Percentiles rank a stretch among this genome's conserved stretches.
Evolutionary conservation across 768 basidiomycete genomes (phyloP).

Genomic region (Phaeotremella skinneri): DNA sequence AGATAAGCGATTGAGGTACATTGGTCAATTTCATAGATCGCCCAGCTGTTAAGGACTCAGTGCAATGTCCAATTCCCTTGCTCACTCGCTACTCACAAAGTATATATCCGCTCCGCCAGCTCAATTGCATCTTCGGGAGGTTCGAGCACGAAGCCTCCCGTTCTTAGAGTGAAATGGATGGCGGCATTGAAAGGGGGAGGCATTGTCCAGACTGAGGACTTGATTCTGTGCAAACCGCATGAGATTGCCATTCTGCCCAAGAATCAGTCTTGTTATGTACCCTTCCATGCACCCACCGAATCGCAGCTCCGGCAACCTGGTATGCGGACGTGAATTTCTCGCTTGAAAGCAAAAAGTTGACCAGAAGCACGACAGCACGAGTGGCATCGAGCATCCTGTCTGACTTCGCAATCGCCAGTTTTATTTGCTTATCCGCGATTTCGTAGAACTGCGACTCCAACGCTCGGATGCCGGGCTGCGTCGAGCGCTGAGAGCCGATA

Average conservation of each 20-base stretch:
- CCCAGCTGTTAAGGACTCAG: constrained; percentile 22
- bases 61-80: not conserved
- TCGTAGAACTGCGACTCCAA: constrained; percentile 27
- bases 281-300: constrained; percentile 20
- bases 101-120: constrained; percentile 23
- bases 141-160: constrained; percentile 13
- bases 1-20: constrained; percentile 22
- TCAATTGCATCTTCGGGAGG: constrained; percentile 26
- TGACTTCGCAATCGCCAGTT: constrained; percentile 8
- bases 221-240: constrained; percentile 27
- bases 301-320: constrained; percentile 11
- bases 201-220: constrained; percentile 13
- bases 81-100: constrained; percentile 22
- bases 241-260: constrained; percentile 18
- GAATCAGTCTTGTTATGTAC: not conserved
- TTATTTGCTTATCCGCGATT: constrained; percentile 27
- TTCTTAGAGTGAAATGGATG: constrained; percentile 11
- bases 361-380: constrained; percentile 20
- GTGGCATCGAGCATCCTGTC: constrained; percentile 30
- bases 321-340: constrained; percentile 22
- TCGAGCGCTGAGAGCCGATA: constrained; percentile 13
- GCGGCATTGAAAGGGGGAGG: constrained; percentile 3
- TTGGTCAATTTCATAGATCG: constrained; percentile 24
- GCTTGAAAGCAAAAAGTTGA: constrained; percentile 12
- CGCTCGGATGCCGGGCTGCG: constrained; percentile 16